phyloP scores from a whole-genome alignment of 805 yeast species.

The Candida awuae region DNA sequence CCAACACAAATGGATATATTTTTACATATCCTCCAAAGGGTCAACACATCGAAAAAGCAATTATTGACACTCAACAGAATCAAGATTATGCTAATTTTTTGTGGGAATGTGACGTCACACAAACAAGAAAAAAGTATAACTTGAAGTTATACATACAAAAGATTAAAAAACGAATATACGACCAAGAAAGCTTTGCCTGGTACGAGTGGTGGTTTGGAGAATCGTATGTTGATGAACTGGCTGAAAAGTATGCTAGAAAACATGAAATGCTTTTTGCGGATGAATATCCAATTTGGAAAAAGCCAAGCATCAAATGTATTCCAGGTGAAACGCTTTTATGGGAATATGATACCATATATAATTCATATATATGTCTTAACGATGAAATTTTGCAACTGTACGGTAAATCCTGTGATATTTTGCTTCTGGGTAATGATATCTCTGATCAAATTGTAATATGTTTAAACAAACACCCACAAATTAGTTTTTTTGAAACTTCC shows the following conservation, averaged over 20 bases:
- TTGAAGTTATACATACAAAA: slow-evolving; percentile 1
- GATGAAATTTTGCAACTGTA: not conserved
- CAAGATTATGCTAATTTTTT: slow-evolving; percentile 2
- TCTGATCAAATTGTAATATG: not conserved
- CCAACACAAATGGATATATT: not conserved
- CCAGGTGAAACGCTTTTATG: slow-evolving; percentile 4
- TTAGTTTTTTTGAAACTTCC: not conserved
- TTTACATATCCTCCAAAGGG: slow-evolving; percentile 3
- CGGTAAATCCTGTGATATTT: slow-evolving; percentile 6
- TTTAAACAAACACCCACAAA: not conserved
- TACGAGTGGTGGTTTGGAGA: slow-evolving; percentile 3
- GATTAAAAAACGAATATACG: not conserved
- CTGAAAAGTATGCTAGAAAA: slow-evolving; percentile 3
- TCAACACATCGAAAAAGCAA: not conserved
- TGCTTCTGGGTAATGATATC: slow-evolving; percentile 3
- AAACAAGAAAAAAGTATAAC: slow-evolving; percentile 5
- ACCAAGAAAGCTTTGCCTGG: not conserved
- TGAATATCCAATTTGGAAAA: slow-evolving; percentile 8
- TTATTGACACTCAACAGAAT: not conserved
- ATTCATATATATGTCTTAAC: slow-evolving; percentile 5
- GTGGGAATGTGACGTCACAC: slow-evolving; percentile 2
- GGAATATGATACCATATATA: slow-evolving; percentile 2
- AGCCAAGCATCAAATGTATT: slow-evolving; percentile 1
- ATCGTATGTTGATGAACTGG: slow-evolving; percentile 1
- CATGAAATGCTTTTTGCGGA: not conserved